Evolutionary conservation across 768 basidiomycete genomes (phyloP), one percentile per base, ranked within the genome.

Genomic region (Pleurotus pulmonarius): DNA sequence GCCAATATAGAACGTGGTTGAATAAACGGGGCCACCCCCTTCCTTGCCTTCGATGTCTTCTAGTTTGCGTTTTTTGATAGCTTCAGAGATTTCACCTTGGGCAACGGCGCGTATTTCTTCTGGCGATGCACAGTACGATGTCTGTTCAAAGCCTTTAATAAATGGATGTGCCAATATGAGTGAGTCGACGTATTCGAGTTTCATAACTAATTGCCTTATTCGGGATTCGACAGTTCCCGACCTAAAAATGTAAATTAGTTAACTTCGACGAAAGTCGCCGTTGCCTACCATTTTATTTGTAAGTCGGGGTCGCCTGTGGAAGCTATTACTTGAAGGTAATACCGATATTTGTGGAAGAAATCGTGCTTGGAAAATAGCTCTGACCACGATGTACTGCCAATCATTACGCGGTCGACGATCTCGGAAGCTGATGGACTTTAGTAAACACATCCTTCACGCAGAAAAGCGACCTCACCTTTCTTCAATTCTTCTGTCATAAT

Each of bases 1-100:
- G 16, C 97, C 97, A 61, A 99, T 94, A 67, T 96, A 99, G 72
- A 97, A 98, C 1, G 91, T 93, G n/a, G 94, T 94, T n/a, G 94
- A 90, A 68, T 90, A 83, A 7, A 98, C 91, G n/a, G 83, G 78
- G 44, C 86, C 84, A 43, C 83, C 82, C 56, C 87, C 89, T 59
- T 90, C 85, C 64, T 86, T 85, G 62, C 80, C 85, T 68, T 87
- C 86, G 37, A 86, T 83, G 56, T 93, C 91, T 72, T 89, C 85
- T 64, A 84, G 85, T 60, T 85, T 90, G 46, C 94, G 81, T 59
- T 82, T 87, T 44, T 78, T 76, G 55, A 94, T 78, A 20, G 79
- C 80, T 43, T 87, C 85, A 16, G 88, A 86, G 16, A 90, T 80
- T 59, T 94, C 92, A 45, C 95, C 97, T 69, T 91, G 88, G 9